Base-by-base conservation (phyloP, 129 eudicot species). In the Tagetes erecta region DNA sequence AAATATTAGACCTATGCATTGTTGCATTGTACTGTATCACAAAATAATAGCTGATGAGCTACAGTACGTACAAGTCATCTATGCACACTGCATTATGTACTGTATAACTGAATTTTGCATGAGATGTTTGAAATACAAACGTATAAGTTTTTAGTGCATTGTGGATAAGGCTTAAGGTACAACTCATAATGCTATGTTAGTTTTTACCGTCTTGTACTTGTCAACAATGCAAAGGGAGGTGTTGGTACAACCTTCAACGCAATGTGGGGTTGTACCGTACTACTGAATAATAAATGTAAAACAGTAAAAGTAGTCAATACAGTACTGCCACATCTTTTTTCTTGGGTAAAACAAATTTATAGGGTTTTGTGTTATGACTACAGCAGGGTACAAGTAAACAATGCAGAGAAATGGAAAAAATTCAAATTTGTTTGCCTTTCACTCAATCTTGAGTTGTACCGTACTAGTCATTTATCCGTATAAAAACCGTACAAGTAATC, bases 371-470 rank as follows among this genome's bases (percentile, higher is more conserved):
- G 55, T 49, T 49, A 49, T 49, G 53, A 3, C 13, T 10, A 49
- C 55, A 49, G 11, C 5, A 49, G n/a, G 2, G 41, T 49, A 64
- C 64, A 75, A 65, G 36, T 6, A 3, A 8, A 6, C 64, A 47
- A 0, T 75, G 55, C 66, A 0, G 7, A 8, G 0, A 8, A 8
- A 9, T 6, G 2, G 9, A 5, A 2, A 0, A 1, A 5, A 5
- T 42, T 44, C 2, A 44, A 44, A 44, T 44, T 44, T 44, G 47
- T 44, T 44, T 0, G 8, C 56, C 11, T 2, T 33, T 1, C 3
- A 30, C 63, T 50, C 71, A 74, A 7, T 27, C 5, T 34, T 47
- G 31, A 41, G 40, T 75, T 75, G 74, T 76, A 76, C 74, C 1
- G 64, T 77, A 76, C 68, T 67, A 55, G 30, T 67, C 67, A 57